Conservation (phyloP, 2,329 filamentous ascomycete genomes). For the Lachnellula hyalina region DNA sequence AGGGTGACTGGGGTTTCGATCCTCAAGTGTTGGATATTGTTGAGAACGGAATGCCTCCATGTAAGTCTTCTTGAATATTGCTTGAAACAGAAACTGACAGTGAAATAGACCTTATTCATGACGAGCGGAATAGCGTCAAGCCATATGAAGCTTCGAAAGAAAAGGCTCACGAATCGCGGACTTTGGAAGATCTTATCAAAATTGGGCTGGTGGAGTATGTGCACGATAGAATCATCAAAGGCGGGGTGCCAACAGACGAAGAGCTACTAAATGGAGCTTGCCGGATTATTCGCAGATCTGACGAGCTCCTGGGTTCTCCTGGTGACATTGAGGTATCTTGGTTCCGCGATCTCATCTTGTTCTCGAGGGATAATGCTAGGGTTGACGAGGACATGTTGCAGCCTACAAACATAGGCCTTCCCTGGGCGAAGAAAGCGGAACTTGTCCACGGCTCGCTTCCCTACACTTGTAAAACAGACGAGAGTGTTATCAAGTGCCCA, state of each 20-base stretch:
- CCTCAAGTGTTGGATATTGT: slow-evolving; percentile 55
- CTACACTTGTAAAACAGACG: slow-evolving; percentile 7
- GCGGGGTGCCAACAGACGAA: slow-evolving; percentile 41
- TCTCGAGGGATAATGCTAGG: slow-evolving; percentile 30
- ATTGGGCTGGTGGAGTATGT: slow-evolving; percentile 50
- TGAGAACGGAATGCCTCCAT: slow-evolving; percentile 62
- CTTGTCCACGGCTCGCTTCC: slow-evolving; percentile 4
- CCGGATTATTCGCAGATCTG: slow-evolving; percentile 50
- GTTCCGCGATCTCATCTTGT: slow-evolving; percentile 56
- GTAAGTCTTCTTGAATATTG: slow-evolving; percentile 41
- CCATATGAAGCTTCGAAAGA: slow-evolving; percentile 42
- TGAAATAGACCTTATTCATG: slow-evolving; percentile 53
- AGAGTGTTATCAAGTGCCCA: slow-evolving; percentile 16
- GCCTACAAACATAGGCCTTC: neutral
- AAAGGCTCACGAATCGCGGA: slow-evolving; percentile 43
- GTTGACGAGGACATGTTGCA: neutral
- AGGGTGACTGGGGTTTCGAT: slow-evolving; percentile 66
- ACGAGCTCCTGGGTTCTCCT: slow-evolving; percentile 38
- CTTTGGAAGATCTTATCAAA: slow-evolving; percentile 58
- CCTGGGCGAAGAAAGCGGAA: slow-evolving; percentile 14
- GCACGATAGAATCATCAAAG: slow-evolving; percentile 39
- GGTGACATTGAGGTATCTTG: slow-evolving; percentile 40
- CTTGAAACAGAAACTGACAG: slow-evolving; percentile 13
- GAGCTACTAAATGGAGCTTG: slow-evolving; percentile 55
- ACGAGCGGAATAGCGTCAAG: slow-evolving; percentile 52